Evolutionary conservation across 2,329 filamentous ascomycete species (phyloP).

Genomic region (Cercospora nicotianae): DNA sequence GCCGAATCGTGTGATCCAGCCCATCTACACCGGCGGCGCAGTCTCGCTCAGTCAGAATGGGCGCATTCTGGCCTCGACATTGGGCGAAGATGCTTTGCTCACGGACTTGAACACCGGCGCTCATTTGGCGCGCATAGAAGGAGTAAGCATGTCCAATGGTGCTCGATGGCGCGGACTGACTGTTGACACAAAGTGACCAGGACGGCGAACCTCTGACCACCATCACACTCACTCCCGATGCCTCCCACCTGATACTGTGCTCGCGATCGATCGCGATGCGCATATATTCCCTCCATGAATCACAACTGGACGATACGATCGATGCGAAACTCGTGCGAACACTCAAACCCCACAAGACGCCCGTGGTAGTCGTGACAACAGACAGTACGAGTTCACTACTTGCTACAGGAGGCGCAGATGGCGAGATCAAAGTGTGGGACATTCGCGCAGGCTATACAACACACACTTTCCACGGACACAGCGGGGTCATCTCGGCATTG

Average conservation of each 20-base stretch:
- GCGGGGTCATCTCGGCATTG: slow-evolving; percentile 85
- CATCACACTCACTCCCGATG: slow-evolving; percentile 78
- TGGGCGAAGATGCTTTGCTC: slow-evolving; percentile 89
- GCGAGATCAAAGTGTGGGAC: slow-evolving; percentile 95
- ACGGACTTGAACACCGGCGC: slow-evolving; percentile 81
- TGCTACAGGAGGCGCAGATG: slow-evolving; percentile 90
- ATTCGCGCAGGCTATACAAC: slow-evolving; percentile 86
- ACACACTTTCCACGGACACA: slow-evolving; percentile 91
- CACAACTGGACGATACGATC: slow-evolving; percentile 57
- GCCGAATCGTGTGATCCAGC: slow-evolving; percentile 76
- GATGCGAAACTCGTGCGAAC: slow-evolving; percentile 71
- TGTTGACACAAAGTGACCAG: slow-evolving; percentile 43
- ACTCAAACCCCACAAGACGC: slow-evolving; percentile 85
- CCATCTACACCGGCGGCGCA: slow-evolving; percentile 90
- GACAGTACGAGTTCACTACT: slow-evolving; percentile 86
- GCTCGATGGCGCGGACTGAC: slow-evolving; percentile 36
- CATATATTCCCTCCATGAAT: slow-evolving; percentile 72
- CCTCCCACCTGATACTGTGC: slow-evolving; percentile 83
- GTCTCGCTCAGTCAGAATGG: slow-evolving; percentile 80
- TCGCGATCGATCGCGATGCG: slow-evolving; percentile 96
- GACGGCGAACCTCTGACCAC: slow-evolving; percentile 73
- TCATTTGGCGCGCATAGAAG: slow-evolving; percentile 82
- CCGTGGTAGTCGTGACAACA: slow-evolving; percentile 80
- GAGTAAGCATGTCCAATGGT: slow-evolving; percentile 55
- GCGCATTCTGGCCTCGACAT: slow-evolving; percentile 77